Conservation (phyloP, 1,139 yeast species). For the Geotrichum histeridarum region DNA sequence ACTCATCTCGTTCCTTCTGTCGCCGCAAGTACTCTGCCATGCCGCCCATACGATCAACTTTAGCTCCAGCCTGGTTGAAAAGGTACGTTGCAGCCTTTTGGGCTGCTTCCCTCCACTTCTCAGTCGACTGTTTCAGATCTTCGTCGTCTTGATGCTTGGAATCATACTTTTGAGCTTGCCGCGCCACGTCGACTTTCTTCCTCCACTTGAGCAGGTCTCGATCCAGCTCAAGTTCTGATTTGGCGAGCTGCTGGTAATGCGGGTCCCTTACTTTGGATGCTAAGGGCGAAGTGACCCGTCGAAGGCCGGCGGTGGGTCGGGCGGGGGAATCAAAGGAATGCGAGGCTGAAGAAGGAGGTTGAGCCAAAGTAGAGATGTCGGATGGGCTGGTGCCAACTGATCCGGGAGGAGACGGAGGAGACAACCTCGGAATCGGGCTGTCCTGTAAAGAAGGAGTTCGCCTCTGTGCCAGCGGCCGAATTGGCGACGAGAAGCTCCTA, state of each 20-base stretch:
- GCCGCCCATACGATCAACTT: constrained; percentile 45
- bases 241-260: constrained; percentile 17
- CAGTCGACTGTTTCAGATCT: constrained; percentile 33
- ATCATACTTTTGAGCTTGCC: constrained; percentile 38
- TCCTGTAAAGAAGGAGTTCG: constrained; percentile 33
- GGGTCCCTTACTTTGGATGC: constrained; percentile 11
- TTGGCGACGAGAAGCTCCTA: constrained; percentile 30
- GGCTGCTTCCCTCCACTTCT: constrained; percentile 45
- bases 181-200: constrained; percentile 28
- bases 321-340: background rate
- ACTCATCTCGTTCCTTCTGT: constrained; percentile 33
- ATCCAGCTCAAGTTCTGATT: constrained; percentile 29
- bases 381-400: background rate
- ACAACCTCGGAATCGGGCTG: constrained; percentile 32
- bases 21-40: constrained; percentile 40
- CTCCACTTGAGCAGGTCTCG: constrained; percentile 30
- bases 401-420: constrained; percentile 26
- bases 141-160: constrained; percentile 18
- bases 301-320: background rate
- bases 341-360: background rate
- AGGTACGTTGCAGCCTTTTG: constrained; percentile 44
- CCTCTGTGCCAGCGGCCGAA: constrained; percentile 13
- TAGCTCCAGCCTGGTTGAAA: constrained; percentile 40
- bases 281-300: constrained; percentile 22
- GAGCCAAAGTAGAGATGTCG: background rate